A percentile compares a stretch with the other conserved stretches of the same genome.
Evolutionary conservation across 306 rosid genomes (phyloP).

Genomic region (Rosa rugosa): DNA sequence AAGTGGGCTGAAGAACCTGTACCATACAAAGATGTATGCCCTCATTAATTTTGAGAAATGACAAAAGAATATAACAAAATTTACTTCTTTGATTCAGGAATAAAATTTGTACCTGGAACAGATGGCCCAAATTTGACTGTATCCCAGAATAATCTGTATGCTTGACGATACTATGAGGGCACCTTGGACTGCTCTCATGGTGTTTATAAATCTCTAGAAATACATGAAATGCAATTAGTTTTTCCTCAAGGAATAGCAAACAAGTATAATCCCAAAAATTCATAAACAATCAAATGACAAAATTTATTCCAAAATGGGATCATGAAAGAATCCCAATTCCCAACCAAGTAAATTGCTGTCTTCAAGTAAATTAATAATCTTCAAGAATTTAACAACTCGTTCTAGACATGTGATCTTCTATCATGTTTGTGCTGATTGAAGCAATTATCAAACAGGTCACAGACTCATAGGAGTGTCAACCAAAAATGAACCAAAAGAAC

Average conservation of each 20-base stretch:
- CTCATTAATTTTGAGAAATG: not conserved
- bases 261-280: not conserved
- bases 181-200: conserved; percentile 97
- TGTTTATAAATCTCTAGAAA: conserved; percentile 79
- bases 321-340: not conserved
- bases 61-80: not conserved
- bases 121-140: conserved; percentile 95
- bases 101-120: conserved; percentile 69
- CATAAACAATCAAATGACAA: conserved; percentile 6
- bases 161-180: conserved; percentile 90
- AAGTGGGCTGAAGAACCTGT: conserved; percentile 98
- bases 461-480: not conserved
- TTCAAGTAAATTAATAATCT: not conserved
- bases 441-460: not conserved
- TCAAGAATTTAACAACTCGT: not conserved
- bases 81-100: not conserved
- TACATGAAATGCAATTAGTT: conserved; percentile 18
- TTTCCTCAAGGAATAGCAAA: conserved; percentile 1
- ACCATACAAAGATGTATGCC: conserved; percentile 3
- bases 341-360: not conserved
- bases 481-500: conserved; percentile 1
- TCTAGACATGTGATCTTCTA: not conserved
- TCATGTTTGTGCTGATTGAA: not conserved
- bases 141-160: conserved; percentile 89
- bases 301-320: not conserved